Percentiles rank a stretch among this genome's conserved stretches.
Evolutionary conservation across 2,329 filamentous ascomycete genomes (phyloP).

Genomic region (Emericellopsis atlantica): DNA sequence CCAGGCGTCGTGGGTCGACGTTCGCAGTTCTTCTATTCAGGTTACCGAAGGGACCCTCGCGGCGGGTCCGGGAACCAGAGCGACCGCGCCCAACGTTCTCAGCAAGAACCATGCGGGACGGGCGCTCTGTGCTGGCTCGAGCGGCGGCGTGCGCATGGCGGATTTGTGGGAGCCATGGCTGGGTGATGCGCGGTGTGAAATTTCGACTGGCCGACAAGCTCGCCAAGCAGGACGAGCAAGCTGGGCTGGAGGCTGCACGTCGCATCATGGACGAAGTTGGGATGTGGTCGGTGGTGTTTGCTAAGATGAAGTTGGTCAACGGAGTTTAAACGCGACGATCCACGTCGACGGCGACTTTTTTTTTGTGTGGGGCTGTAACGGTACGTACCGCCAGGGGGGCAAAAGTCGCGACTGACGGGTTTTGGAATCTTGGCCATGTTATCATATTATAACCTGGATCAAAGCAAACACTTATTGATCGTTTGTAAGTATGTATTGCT

Average conservation of each 20-base stretch:
- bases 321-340: too few species aligned
- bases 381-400: too few species aligned
- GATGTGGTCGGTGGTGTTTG: too few species aligned
- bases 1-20: constrained; percentile 12
- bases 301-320: too few species aligned
- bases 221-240: constrained; percentile 11
- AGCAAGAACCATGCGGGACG: constrained; percentile 47
- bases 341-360: too few species aligned
- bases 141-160: constrained; percentile 10
- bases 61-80: constrained; percentile 9
- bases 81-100: constrained; percentile 31
- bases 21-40: constrained; percentile 43
- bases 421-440: too few species aligned
- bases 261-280: constrained; percentile 1
- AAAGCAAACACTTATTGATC: too few species aligned
- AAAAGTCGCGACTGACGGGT: too few species aligned
- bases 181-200: constrained; percentile 7
- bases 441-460: too few species aligned
- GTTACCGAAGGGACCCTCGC: constrained; percentile 37
- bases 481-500: too few species aligned
- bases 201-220: constrained; percentile 1
- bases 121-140: constrained; percentile 14
- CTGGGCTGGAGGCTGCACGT: constrained; percentile 1
- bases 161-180: constrained; percentile 20
- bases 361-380: too few species aligned